These are phyloP conservation scores for Phanerochaete sordida DNA, from an alignment of 768 basidiomycete species.

Conservation along the genomic window DNA sequence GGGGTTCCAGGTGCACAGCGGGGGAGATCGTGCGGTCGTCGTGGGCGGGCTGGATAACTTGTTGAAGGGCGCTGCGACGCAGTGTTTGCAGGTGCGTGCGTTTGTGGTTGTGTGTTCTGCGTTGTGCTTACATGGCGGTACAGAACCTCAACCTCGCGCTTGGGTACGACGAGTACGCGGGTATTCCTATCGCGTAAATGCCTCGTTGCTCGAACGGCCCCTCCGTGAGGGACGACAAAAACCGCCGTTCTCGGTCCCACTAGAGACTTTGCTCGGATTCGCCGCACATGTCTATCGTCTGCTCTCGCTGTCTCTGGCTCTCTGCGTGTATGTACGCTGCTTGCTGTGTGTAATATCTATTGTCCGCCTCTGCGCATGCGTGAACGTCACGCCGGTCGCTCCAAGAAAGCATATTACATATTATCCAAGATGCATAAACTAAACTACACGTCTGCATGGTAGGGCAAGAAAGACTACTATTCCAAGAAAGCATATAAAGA, in stretches of 20 bases:
- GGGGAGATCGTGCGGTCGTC: conserved; percentile 88
- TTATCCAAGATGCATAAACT: too few relatives aligned
- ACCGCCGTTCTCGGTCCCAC: neutral
- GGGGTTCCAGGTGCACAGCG: conserved; percentile 90
- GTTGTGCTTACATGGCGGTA: neutral
- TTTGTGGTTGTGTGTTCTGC: neutral
- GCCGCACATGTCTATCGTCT: neutral
- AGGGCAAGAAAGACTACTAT: too few relatives aligned
- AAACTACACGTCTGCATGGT: too few relatives aligned
- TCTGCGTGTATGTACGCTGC: neutral
- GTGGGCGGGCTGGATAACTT: conserved; percentile 96
- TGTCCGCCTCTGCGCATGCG: neutral
- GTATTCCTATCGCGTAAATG: conserved; percentile 50
- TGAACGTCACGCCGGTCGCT: too few relatives aligned
- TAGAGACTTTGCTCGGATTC: neutral
- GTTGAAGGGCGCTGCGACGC: conserved; percentile 98
- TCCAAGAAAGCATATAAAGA: too few relatives aligned
- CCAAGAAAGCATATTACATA: too few relatives aligned
- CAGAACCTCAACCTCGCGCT: conserved; percentile 90
- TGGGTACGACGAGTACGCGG: conserved; percentile 81
- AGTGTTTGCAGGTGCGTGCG: conserved; percentile 87
- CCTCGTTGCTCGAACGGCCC: neutral
- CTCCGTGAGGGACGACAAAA: neutral
- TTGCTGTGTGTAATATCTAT: neutral
- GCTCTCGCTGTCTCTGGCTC: too few relatives aligned